Evolutionary conservation across 2,329 filamentous ascomycete genomes (phyloP).

Genomic region (Aspergillus amoenus): DNA sequence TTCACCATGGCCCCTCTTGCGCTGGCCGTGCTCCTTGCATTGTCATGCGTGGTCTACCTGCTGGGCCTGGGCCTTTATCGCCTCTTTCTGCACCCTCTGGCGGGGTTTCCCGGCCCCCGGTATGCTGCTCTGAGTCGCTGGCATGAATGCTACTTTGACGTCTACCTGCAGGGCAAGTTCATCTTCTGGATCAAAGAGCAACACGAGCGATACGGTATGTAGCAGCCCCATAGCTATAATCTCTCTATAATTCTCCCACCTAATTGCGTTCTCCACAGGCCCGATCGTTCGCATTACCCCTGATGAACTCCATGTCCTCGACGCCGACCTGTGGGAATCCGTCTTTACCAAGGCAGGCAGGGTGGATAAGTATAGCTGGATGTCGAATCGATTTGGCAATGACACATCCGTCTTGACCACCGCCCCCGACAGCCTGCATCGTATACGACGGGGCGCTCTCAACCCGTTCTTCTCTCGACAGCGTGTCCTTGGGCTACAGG

Average conservation of each 20-base stretch:
- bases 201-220: conserved; percentile 16
- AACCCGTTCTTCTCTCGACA: conserved; percentile 46
- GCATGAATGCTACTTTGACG: conserved; percentile 18
- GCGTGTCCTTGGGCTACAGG: conserved; percentile 34
- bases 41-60: neutral
- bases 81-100: conserved; percentile 14
- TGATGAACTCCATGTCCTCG: conserved; percentile 17
- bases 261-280: neutral
- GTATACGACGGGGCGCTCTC: conserved; percentile 39
- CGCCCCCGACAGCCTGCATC: conserved; percentile 39
- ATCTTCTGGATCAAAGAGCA: conserved; percentile 17
- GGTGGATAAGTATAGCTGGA: conserved; percentile 14
- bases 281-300: conserved; percentile 20
- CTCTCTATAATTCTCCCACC: no score
- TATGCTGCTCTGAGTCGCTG: conserved; percentile 15
- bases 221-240: no score
- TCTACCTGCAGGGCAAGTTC: conserved; percentile 15
- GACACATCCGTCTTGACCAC: conserved; percentile 25
- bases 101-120: conserved; percentile 15
- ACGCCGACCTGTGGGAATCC: conserved; percentile 15
- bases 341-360: conserved; percentile 15
- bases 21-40: conserved; percentile 34
- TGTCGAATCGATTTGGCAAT: conserved; percentile 17
- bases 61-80: conserved; percentile 12
- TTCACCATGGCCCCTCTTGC: neutral